phyloP scores from a whole-genome alignment of 2,329 filamentous ascomycete genomes.

The Elsinoe arachidis region DNA sequence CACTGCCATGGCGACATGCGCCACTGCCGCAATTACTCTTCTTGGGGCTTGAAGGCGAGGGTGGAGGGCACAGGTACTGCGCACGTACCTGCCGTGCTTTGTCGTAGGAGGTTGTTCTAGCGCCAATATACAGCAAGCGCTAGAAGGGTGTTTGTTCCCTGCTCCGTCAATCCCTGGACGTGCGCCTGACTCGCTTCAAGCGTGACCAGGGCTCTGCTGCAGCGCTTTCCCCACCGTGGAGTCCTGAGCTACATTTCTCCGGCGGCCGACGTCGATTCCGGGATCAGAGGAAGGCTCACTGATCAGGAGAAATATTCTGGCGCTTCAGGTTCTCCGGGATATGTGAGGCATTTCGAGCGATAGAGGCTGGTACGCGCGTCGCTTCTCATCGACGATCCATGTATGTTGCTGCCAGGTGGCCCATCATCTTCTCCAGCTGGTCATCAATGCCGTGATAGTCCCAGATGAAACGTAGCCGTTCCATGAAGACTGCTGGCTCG shows the following conservation, averaged over 20 bases:
- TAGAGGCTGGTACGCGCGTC: background rate
- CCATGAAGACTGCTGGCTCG: conserved; percentile 8
- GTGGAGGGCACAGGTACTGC: background rate
- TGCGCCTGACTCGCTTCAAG: background rate
- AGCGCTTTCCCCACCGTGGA: too few species aligned
- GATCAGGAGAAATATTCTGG: too few species aligned
- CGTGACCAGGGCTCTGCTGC: too few species aligned
- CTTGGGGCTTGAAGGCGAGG: too few species aligned
- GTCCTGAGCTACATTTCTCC: too few species aligned
- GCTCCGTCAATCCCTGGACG: background rate
- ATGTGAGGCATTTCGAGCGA: background rate
- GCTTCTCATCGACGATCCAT: background rate
- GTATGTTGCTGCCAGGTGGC: background rate
- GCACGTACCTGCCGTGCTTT: background rate
- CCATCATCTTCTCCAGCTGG: conserved; percentile 4
- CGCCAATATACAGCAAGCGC: background rate
- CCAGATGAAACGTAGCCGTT: conserved; percentile 9
- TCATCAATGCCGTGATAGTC: conserved; percentile 9
- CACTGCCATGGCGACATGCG: too few species aligned
- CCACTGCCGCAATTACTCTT: too few species aligned
- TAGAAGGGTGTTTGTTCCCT: background rate
- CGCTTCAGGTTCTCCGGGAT: too few species aligned
- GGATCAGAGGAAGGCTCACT: too few species aligned
- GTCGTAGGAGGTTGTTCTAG: background rate
- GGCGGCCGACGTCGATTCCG: too few species aligned